These are phyloP conservation scores for Pichia sp. DNA, from an alignment of 1,139 yeast genomes.

Conservation along the genomic window DNA sequence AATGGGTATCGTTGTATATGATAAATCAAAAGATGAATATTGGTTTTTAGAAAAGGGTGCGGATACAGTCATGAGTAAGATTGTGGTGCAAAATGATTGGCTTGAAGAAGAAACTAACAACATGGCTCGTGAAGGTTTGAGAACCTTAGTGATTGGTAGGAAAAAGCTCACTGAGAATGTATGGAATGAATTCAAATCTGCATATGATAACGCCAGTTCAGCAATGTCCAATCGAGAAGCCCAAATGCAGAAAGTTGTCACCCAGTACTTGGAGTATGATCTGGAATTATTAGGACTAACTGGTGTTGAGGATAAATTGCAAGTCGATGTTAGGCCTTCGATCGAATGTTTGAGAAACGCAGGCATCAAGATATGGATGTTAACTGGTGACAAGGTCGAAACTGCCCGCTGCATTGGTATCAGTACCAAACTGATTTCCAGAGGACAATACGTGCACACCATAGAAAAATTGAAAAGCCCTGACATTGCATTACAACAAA, in stretches of 20 bases:
- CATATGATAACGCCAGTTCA: constrained; percentile 68
- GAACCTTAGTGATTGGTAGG: constrained; percentile 90
- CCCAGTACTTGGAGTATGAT: constrained; percentile 71
- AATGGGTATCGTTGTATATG: constrained; percentile 86
- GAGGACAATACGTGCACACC: constrained; percentile 91
- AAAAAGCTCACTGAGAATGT: constrained; percentile 54
- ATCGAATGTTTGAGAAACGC: constrained; percentile 92
- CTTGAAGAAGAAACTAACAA: constrained; percentile 94
- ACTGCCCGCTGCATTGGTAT: constrained; percentile 97
- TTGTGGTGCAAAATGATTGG: constrained; percentile 90
- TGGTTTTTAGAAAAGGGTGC: constrained; percentile 96
- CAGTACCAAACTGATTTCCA: constrained; percentile 82
- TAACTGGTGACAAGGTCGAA: constrained; percentile 98
- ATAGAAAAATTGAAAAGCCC: constrained; percentile 60
- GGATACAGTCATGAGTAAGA: constrained; percentile 86
- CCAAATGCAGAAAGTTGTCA: constrained; percentile 63
- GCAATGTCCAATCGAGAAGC: constrained; percentile 77
- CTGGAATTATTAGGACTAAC: constrained; percentile 87
- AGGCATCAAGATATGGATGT: constrained; percentile 97
- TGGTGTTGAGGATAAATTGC: constrained; percentile 96
- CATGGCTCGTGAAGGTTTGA: constrained; percentile 96
- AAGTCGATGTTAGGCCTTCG: constrained; percentile 84
- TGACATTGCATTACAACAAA: constrained; percentile 63
- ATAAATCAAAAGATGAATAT: constrained; percentile 56
- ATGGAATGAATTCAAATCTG: constrained; percentile 59